A percentile compares a stretch with the other conserved stretches of the same genome.
Conservation (phyloP, 2,329 filamentous ascomycete genomes). For the Sporothrix brunneoviolacea region DNA sequence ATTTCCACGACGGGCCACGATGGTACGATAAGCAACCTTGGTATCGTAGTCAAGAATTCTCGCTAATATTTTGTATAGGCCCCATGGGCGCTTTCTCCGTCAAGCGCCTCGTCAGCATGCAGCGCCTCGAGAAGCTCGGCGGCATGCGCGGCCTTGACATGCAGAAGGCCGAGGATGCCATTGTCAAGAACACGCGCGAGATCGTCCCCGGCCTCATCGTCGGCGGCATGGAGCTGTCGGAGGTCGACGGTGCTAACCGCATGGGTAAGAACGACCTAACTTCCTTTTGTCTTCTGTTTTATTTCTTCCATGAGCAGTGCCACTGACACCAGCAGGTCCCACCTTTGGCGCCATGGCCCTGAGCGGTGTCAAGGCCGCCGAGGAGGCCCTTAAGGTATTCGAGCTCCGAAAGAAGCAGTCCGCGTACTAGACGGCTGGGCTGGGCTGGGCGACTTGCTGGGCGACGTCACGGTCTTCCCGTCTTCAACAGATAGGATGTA, state of each 20-base stretch:
- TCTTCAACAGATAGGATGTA: too few species aligned
- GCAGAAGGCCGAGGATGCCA: slow-evolving; percentile 85
- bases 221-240: slow-evolving; percentile 90
- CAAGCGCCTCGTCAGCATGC: slow-evolving; percentile 87
- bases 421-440: slow-evolving; percentile 1
- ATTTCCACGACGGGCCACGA: slow-evolving; percentile 91
- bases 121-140: slow-evolving; percentile 71
- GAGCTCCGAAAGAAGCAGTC: slow-evolving; percentile 56
- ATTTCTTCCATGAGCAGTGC: neutral
- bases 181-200: slow-evolving; percentile 86
- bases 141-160: slow-evolving; percentile 94
- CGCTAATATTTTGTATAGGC: too few species aligned
- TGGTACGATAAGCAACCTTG: too few species aligned
- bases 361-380: slow-evolving; percentile 82
- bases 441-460: too few species aligned
- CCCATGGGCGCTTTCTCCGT: slow-evolving; percentile 88
- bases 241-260: slow-evolving; percentile 84
- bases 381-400: slow-evolving; percentile 73
- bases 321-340: slow-evolving; percentile 39
- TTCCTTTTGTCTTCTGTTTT: slow-evolving; percentile 19
- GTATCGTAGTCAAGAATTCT: too few species aligned
- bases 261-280: too few species aligned
- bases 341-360: slow-evolving; percentile 88
- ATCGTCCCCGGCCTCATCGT: slow-evolving; percentile 82
- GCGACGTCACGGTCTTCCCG: too few species aligned